A percentile compares a stretch with the other conserved stretches of the same genome.
These are phyloP conservation scores for Boechera retrofracta DNA, from an alignment of 345 rosid species.

Conservation along the genomic window DNA sequence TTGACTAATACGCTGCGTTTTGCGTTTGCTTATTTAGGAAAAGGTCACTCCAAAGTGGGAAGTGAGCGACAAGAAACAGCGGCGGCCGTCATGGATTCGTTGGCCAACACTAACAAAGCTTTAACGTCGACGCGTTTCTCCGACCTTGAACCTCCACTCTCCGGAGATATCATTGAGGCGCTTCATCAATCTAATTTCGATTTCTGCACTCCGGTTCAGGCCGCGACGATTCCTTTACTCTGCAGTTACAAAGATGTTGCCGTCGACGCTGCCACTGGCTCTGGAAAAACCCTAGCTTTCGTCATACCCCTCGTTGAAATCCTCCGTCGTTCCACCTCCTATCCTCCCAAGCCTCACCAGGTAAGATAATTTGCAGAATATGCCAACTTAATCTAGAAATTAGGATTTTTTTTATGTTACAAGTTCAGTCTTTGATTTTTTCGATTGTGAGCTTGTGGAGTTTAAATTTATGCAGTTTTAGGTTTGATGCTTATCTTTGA, in stretches of 20 bases:
- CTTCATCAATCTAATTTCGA: conserved; percentile 61
- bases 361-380: conserved; percentile 35
- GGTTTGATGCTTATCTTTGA: background rate
- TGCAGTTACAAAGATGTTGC: conserved; percentile 90
- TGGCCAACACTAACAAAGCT: conserved; percentile 61
- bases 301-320: conserved; percentile 79
- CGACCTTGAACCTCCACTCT: conserved; percentile 74
- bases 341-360: conserved; percentile 79
- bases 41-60: conserved; percentile 14
- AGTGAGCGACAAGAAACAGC: conserved; percentile 17
- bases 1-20: conserved; percentile 26
- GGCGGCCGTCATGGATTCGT: conserved; percentile 44
- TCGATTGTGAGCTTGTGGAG: background rate
- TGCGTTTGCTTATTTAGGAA: background rate
- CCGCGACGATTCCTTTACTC: conserved; percentile 81
- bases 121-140: conserved; percentile 75
- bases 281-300: conserved; percentile 93
- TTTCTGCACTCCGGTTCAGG: conserved; percentile 96
- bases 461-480: background rate
- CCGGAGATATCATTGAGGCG: conserved; percentile 65
- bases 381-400: background rate
- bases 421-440: background rate
- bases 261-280: conserved; percentile 96
- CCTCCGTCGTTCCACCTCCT: conserved; percentile 63
- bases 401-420: background rate